phyloP scores from a whole-genome alignment of 164 flowering plant species.

The Aristolochia contorta region DNA sequence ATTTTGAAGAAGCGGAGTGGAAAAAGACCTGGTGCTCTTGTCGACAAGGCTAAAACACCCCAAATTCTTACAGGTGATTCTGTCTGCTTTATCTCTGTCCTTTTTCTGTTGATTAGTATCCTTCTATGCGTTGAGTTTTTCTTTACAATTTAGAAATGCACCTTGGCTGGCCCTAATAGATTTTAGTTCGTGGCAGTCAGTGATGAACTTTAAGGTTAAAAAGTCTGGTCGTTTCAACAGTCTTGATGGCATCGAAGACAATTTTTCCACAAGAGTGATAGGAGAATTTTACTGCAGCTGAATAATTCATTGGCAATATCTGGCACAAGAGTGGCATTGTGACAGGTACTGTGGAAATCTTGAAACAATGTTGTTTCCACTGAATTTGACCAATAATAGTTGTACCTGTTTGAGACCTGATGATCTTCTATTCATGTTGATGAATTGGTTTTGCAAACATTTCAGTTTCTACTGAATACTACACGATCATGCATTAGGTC shows the following conservation, averaged over 20 bases:
- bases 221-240: slow-evolving; percentile 5
- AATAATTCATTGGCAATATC: slow-evolving; percentile 3
- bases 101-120: slow-evolving; percentile 1
- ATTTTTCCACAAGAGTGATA: slow-evolving; percentile 2
- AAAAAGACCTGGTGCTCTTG: background rate
- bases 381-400: slow-evolving; percentile 1
- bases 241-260: slow-evolving; percentile 3
- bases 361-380: background rate
- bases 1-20: slow-evolving; percentile 7
- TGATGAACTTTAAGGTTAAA: slow-evolving; percentile 4
- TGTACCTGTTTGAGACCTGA: slow-evolving; percentile 8
- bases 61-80: slow-evolving; percentile 5
- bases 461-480: no score
- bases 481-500: no score
- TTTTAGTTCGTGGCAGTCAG: background rate
- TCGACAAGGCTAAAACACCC: background rate
- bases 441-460: no score
- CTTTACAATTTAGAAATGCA: background rate
- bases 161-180: slow-evolving; percentile 1
- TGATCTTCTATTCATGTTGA: no score
- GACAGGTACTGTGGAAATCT: slow-evolving; percentile 10
- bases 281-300: slow-evolving; percentile 8
- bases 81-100: background rate
- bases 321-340: slow-evolving; percentile 7
- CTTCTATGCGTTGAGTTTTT: slow-evolving; percentile 3